These are phyloP conservation scores for Neurospora pannonica DNA, from an alignment of 495 filamentous ascomycete genomes.

Conservation along the genomic window DNA sequence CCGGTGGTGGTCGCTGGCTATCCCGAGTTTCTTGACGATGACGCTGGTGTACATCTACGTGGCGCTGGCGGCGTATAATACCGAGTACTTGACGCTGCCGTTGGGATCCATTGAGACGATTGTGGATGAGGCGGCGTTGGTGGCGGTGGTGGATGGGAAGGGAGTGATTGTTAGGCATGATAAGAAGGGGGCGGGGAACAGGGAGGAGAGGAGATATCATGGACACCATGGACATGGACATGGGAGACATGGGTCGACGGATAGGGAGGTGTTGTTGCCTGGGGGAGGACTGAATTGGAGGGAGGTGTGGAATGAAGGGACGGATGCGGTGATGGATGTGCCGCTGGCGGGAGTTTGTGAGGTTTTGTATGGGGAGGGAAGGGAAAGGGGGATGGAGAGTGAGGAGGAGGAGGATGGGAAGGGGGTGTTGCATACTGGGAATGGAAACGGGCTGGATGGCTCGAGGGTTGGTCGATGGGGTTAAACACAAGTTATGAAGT, in stretches of 20 bases:
- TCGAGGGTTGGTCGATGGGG: neutral
- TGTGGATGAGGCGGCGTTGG: constrained; percentile 79
- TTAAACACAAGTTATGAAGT: neutral
- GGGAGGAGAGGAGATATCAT: constrained; percentile 36
- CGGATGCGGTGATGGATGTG: constrained; percentile 96
- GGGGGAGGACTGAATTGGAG: constrained; percentile 56
- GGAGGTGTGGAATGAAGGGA: constrained; percentile 78
- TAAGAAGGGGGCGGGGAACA: constrained; percentile 26
- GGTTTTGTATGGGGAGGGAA: constrained; percentile 59
- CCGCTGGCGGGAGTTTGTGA: constrained; percentile 96
- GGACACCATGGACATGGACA: constrained; percentile 10
- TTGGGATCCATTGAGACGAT: constrained; percentile 78
- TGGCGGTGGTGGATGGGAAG: constrained; percentile 71
- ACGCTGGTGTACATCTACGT: constrained; percentile 85
- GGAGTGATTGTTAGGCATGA: constrained; percentile 39
- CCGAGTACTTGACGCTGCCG: constrained; percentile 72
- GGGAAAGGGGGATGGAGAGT: constrained; percentile 20
- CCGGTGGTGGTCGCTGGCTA: constrained; percentile 91
- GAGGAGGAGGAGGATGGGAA: constrained; percentile 6
- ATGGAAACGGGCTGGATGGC: neutral
- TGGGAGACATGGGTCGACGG: constrained; percentile 17
- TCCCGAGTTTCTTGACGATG: constrained; percentile 87
- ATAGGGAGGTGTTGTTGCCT: constrained; percentile 14
- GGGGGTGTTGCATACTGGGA: neutral
- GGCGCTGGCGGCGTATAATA: constrained; percentile 86